Evolutionary conservation across 2,329 filamentous ascomycete genomes (phyloP).

Genomic region (Cytospora schulzeri): DNA sequence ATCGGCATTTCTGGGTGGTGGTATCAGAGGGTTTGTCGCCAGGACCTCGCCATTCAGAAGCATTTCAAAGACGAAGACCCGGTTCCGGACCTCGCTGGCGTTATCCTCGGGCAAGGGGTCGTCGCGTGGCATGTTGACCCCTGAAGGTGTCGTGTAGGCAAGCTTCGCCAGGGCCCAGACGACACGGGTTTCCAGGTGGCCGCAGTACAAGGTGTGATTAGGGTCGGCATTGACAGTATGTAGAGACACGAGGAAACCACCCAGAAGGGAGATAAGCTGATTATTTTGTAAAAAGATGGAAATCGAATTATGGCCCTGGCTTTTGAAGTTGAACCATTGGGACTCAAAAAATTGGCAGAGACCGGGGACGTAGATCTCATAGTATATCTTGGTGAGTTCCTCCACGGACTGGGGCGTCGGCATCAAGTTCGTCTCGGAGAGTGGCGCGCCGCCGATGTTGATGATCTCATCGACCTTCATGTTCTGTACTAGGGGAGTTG

Average conservation of each 20-base stretch:
- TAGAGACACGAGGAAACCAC: constrained; percentile 62
- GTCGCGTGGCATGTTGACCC: constrained; percentile 39
- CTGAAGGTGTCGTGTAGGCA: constrained; percentile 44
- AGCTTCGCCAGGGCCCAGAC: constrained; percentile 63
- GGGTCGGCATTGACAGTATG: constrained; percentile 53
- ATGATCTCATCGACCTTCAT: constrained; percentile 77
- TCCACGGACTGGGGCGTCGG: constrained; percentile 55
- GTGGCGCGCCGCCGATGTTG: constrained; percentile 58
- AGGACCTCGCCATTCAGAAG: constrained; percentile 74
- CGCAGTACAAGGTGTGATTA: constrained; percentile 55
- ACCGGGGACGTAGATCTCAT: constrained; percentile 71
- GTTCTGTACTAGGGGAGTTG: constrained; percentile 55
- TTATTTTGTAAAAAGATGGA: constrained; percentile 54
- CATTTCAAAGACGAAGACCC: constrained; percentile 75
- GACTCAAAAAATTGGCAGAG: constrained; percentile 80
- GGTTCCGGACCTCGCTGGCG: constrained; percentile 64
- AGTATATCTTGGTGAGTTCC: constrained; percentile 72
- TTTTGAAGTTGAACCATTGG: constrained; percentile 70
- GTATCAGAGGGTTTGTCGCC: constrained; percentile 55
- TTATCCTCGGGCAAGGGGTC: constrained; percentile 58
- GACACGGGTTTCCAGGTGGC: constrained; percentile 58
- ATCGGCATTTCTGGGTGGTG: constrained; percentile 52
- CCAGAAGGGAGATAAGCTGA: constrained; percentile 66
- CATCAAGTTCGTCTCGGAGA: constrained; percentile 54
- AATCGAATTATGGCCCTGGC: constrained; percentile 45